These are phyloP conservation scores for Drosera spatulata DNA, from an alignment of 179 eudicot genomes.

Conservation along the genomic window DNA sequence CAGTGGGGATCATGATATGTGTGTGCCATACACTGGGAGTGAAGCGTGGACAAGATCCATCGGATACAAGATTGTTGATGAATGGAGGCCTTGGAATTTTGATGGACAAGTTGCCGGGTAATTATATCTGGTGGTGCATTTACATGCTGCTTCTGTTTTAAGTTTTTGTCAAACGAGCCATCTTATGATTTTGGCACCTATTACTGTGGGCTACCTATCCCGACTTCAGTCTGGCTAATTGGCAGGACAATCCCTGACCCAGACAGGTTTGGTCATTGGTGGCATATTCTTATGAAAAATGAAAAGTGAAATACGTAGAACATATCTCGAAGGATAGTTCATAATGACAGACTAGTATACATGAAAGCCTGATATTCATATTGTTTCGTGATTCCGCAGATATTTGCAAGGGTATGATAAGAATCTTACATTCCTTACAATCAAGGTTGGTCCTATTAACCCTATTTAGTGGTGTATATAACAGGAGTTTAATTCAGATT, in stretches of 20 bases:
- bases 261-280: no score
- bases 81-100: conserved; percentile 74
- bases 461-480: background rate
- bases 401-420: conserved; percentile 63
- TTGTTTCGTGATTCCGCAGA: conserved; percentile 23
- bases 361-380: no score
- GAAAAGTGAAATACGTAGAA: no score
- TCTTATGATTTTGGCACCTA: no score
- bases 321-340: no score
- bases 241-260: no score
- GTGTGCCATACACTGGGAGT: conserved; percentile 75
- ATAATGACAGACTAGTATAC: no score
- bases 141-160: background rate
- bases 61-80: conserved; percentile 55
- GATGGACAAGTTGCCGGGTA: conserved; percentile 76
- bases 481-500: background rate
- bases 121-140: background rate
- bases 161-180: no score
- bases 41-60: conserved; percentile 77
- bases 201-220: no score
- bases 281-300: no score
- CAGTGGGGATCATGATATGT: conserved; percentile 92
- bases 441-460: conserved; percentile 42
- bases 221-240: no score
- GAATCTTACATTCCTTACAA: conserved; percentile 66